These are phyloP conservation scores for Penicillium herquei DNA, from an alignment of 495 filamentous ascomycete species.

Conservation along the genomic window DNA sequence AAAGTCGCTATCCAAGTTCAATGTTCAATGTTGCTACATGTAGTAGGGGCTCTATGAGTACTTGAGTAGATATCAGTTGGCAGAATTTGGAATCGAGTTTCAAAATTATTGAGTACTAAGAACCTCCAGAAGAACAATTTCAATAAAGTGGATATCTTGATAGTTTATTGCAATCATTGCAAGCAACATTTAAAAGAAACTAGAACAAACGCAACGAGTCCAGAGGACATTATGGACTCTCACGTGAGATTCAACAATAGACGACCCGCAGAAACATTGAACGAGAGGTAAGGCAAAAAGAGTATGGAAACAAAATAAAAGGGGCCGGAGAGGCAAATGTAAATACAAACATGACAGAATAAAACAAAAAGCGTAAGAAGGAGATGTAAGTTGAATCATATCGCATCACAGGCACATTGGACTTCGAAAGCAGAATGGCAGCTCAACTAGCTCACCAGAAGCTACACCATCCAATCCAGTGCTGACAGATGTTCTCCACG, in stretches of 20 bases:
- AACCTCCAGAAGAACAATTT: not conserved
- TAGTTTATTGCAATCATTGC: slow-evolving; percentile 1
- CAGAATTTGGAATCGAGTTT: too few relatives aligned
- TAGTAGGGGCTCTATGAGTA: too few relatives aligned
- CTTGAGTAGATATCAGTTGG: too few relatives aligned
- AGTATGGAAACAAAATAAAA: slow-evolving; percentile 9
- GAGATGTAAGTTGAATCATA: slow-evolving; percentile 9
- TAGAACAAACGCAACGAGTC: slow-evolving; percentile 12
- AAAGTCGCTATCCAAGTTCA: too few relatives aligned
- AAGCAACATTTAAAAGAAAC: not conserved
- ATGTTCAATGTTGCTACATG: too few relatives aligned
- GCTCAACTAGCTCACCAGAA: slow-evolving; percentile 63
- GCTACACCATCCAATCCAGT: slow-evolving; percentile 97
- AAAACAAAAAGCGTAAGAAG: slow-evolving; percentile 7
- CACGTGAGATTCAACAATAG: too few relatives aligned
- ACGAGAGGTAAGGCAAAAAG: slow-evolving; percentile 1
- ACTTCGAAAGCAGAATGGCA: slow-evolving; percentile 15
- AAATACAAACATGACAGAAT: not conserved
- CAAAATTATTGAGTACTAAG: too few relatives aligned
- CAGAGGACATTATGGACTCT: slow-evolving; percentile 12
- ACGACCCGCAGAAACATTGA: not conserved
- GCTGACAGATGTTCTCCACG: slow-evolving; percentile 95
- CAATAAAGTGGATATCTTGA: slow-evolving; percentile 1
- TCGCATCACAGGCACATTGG: slow-evolving; percentile 19
- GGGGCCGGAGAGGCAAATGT: too few relatives aligned